phyloP scores from a whole-genome alignment of 305 asterid species.

The Solanum hybrid region DNA sequence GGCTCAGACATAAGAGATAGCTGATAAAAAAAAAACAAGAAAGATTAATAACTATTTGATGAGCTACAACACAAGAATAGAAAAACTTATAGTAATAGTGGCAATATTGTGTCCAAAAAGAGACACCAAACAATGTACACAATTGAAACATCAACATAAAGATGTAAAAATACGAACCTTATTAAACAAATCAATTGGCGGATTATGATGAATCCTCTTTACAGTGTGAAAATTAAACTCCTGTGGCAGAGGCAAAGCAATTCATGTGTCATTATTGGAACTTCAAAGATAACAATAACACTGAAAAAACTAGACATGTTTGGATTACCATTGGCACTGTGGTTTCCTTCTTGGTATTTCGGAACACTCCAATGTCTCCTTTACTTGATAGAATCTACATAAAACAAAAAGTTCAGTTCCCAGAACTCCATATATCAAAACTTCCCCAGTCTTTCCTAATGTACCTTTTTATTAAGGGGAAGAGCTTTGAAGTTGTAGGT shows the following conservation, averaged over 20 bases:
- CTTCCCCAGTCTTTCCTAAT: neutral
- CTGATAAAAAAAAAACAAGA: slow-evolving; percentile 26
- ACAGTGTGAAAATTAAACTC: slow-evolving; percentile 70
- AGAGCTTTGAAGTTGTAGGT: slow-evolving; percentile 73
- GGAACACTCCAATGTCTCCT: slow-evolving; percentile 74
- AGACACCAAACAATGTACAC: neutral
- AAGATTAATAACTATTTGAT: slow-evolving; percentile 16
- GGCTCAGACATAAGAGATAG: slow-evolving; percentile 62
- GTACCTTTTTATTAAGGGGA: slow-evolving; percentile 74
- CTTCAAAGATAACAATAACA: neutral
- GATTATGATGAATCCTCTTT: slow-evolving; percentile 54
- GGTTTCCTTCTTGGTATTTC: slow-evolving; percentile 59
- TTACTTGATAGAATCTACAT: slow-evolving; percentile 75
- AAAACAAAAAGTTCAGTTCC: neutral
- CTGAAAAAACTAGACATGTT: neutral
- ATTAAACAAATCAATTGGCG: slow-evolving; percentile 63
- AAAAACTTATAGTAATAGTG: neutral
- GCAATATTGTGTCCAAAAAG: neutral
- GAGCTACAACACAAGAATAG: neutral
- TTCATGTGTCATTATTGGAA: neutral
- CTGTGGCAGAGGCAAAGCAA: slow-evolving; percentile 29
- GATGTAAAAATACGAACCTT: slow-evolving; percentile 35
- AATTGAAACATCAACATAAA: neutral
- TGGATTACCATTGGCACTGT: slow-evolving; percentile 67
- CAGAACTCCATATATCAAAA: neutral